Base-by-base conservation (phyloP, 139 green algal species). In the Nannochloris sp. region DNA sequence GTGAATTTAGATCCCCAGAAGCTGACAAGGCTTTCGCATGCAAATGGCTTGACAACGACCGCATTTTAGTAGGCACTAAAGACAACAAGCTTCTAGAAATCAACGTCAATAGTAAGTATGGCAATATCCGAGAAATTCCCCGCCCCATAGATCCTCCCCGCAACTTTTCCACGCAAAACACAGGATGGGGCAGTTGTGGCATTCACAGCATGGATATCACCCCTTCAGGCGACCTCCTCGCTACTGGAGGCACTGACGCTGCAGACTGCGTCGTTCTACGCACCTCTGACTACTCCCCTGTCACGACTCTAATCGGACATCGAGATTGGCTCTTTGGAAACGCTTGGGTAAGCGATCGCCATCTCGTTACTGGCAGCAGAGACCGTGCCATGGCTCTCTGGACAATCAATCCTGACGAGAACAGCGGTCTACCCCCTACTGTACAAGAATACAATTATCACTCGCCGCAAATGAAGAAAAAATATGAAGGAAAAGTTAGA, bases 321-420 rank as follows among this genome's bases (percentile, higher is more conserved):
- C 25, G 39, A 34, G 85, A 91, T 67, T 91, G 85, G 84, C 47
- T 91, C 27, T 91, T 91, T 81, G 85, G 77, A 9, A 8, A 73
- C 2, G 66, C 74, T 2, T 91, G 84, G 84, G 27, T 91, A 3
- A 79, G 62, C 13, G 82, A 85, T 35, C 46, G 61, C 4, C 76
- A 83, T 37, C 9, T 88, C 25, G 81, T 81, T 12, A 86, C 81
- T 55, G 83, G 67, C 23, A 67, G 54, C 0, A 64, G 65, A 8
- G 74, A 81, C 54, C 14, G 48, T 14, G 32, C 9, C 7, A 33
- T 76, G 39, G 70, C 60, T 14, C 60, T 79, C 24, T 79, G 70
- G 74, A 35, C 37, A 37, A 33, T 65, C n/a, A 23, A 32, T 24
- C 4, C 3, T 24, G 57, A 36, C 15, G 25, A 60, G 19, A 27